Evolutionary conservation across 2,329 filamentous ascomycete species (phyloP), one percentile per base, ranked within the genome.

Genomic region (Alternaria brassicae): DNA sequence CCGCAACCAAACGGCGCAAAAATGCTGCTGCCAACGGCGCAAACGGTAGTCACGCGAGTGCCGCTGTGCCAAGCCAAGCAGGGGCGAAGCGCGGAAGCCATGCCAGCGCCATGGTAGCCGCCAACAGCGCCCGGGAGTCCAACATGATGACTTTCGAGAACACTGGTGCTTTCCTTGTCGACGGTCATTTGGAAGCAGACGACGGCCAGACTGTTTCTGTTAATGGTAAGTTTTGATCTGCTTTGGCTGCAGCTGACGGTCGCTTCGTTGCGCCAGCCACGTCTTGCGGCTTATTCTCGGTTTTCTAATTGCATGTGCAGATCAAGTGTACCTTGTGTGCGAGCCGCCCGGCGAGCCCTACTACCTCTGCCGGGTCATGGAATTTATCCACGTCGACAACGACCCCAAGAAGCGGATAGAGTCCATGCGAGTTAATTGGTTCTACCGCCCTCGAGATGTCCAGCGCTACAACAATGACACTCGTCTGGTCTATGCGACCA

Each of bases 341-440:
- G 95, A 99, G 80, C 95, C 95, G 50, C 95, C 95, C 15, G 95
- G 95, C 53, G 95, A 99, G 80, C 95, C 95, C 55, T 99, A 99
- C 81, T 99, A 99, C 78, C 83, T 99, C 66, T 95, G 91, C 65
- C 91, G 95, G 70, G 95, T 99, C 77, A 99, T 99, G 95, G 94
- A 99, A 78, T 98, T 98, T 77, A 83, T 97, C 70, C 92, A 96
- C 73, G 82, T 85, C 72, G 88, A 93, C 71, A 92, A 76, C 50
- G 78, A 94, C 73, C 80, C 83, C 34, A 84, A 83, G 54, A 86
- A 88, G 59, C 89, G 91, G 1, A 88, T 99, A 65, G 94, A 97
- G 75, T 88, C 92, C 40, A 80, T 99, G 71, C 90, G 93, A 68
- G 91, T 98, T 74, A 99, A 99, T 81, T 99, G 95, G 95, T 97